Conservation (phyloP, 2,329 filamentous ascomycete genomes). For the Cladosporium colombiae region DNA sequence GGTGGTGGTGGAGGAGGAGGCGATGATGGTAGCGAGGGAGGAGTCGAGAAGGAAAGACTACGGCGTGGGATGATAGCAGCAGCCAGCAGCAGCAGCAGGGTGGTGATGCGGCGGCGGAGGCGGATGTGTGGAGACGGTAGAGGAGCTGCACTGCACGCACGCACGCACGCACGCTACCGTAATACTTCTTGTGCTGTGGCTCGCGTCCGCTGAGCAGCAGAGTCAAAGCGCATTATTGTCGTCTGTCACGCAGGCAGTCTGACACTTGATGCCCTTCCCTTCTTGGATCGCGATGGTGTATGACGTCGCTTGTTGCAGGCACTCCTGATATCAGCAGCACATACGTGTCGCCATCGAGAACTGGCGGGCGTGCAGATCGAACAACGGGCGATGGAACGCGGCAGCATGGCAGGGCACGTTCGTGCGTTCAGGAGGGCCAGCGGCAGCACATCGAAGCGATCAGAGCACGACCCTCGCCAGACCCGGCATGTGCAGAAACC, state of each 20-base stretch:
- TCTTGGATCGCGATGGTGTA: constrained; percentile 1
- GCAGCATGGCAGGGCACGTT: neutral
- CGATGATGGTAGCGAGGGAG: neutral
- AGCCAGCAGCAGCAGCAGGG: neutral
- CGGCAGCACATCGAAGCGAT: neutral
- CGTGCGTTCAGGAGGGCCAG: neutral
- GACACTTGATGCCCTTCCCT: neutral
- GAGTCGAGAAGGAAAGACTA: neutral
- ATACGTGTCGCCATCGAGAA: constrained; percentile 3
- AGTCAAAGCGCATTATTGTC: neutral
- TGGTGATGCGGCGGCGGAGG: constrained; percentile 3
- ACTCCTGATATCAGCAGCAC: neutral
- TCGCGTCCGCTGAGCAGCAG: neutral
- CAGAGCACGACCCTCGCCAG: neutral
- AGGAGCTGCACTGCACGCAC: constrained; percentile 1
- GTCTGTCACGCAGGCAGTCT: neutral
- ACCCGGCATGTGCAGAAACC: neutral
- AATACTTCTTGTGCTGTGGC: neutral
- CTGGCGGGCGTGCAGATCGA: neutral
- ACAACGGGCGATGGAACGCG: neutral
- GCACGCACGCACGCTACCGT: neutral
- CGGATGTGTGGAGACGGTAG: constrained; percentile 9
- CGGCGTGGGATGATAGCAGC: neutral
- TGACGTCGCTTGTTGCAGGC: neutral
- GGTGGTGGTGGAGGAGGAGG: constrained; percentile 1